A percentile compares a stretch with the other conserved stretches of the same genome.
Conservation (phyloP, 2,329 filamentous ascomycete species). For the Phyllosticta citriasiana region DNA sequence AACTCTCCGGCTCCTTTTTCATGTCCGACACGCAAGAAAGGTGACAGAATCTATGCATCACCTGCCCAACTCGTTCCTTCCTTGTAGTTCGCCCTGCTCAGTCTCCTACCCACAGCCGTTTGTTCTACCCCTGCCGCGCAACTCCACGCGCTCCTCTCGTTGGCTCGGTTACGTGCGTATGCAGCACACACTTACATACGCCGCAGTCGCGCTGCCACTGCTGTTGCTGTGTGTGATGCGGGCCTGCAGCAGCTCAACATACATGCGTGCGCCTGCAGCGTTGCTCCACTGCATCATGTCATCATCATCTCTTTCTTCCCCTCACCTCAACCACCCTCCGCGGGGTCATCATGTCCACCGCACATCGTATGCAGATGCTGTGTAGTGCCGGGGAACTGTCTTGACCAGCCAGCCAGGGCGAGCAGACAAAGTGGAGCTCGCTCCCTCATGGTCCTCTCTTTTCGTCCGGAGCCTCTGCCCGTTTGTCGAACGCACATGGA, state of each 20-base stretch:
- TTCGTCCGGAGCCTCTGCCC: neutral
- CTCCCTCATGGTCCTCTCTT: neutral
- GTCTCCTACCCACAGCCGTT: too few relatives aligned
- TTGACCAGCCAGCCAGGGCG: neutral
- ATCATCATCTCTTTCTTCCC: neutral
- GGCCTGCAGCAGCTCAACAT: neutral
- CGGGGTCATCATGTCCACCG: neutral
- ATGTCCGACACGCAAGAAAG: too few relatives aligned
- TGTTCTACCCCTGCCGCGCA: too few relatives aligned
- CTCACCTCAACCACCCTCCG: neutral
- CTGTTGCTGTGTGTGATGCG: neutral
- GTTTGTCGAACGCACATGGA: too few relatives aligned
- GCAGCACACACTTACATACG: neutral
- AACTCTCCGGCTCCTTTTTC: too few relatives aligned
- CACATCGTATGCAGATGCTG: neutral
- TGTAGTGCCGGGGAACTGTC: neutral
- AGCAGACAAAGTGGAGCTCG: neutral
- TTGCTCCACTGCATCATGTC: neutral
- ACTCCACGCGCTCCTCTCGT: neutral
- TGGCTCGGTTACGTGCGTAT: neutral
- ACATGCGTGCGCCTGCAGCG: too few relatives aligned
- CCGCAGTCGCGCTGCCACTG: neutral
- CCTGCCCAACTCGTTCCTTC: too few relatives aligned
- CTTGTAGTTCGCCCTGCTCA: too few relatives aligned
- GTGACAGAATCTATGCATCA: too few relatives aligned